These are phyloP conservation scores for Graphilbum ipis-grandicollis DNA, from an alignment of 2,329 filamentous ascomycete genomes.

Conservation along the genomic window DNA sequence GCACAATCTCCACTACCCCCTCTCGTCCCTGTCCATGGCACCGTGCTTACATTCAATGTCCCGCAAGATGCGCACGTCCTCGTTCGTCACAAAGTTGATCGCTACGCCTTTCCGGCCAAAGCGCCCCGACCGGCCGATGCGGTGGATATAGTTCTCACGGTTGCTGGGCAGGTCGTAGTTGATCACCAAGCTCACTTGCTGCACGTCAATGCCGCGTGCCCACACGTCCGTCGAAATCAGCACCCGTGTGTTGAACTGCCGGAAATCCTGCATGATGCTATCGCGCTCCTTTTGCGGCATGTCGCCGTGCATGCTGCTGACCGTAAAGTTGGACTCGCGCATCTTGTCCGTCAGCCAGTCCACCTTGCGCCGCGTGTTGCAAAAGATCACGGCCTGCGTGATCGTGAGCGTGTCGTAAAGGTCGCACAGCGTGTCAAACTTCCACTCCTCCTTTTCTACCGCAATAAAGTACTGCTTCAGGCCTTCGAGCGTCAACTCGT, in stretches of 20 bases:
- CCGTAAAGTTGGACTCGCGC: slow-evolving; percentile 96
- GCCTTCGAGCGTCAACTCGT: slow-evolving; percentile 92
- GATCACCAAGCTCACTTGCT: slow-evolving; percentile 95
- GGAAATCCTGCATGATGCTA: slow-evolving; percentile 98
- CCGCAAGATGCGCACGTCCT: slow-evolving; percentile 90
- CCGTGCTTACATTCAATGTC: slow-evolving; percentile 71
- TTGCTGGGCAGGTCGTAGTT: slow-evolving; percentile 98
- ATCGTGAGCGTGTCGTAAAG: slow-evolving; percentile 98
- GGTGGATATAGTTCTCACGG: slow-evolving; percentile 99
- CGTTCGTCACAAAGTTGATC: slow-evolving; percentile 98
- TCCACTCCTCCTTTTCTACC: slow-evolving; percentile 99
- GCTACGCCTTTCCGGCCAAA: slow-evolving; percentile 98
- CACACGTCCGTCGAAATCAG: slow-evolving; percentile 95
- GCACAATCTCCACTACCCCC: too few species aligned
- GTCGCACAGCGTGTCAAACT: slow-evolving; percentile 96
- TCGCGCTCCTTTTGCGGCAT: slow-evolving; percentile 98
- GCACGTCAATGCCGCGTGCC: slow-evolving; percentile 96
- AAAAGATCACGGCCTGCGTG: slow-evolving; percentile 98
- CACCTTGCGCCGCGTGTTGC: slow-evolving; percentile 96
- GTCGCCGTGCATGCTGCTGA: slow-evolving; percentile 96
- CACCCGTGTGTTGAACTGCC: slow-evolving; percentile 88
- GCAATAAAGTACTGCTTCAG: slow-evolving; percentile 99
- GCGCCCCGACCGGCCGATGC: slow-evolving; percentile 85
- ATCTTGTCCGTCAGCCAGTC: slow-evolving; percentile 99
- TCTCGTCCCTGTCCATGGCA: too few species aligned